Evolutionary conservation across 1,284 basidiomycete genomes (phyloP).

Genomic region (Rhodotorula sp.): DNA sequence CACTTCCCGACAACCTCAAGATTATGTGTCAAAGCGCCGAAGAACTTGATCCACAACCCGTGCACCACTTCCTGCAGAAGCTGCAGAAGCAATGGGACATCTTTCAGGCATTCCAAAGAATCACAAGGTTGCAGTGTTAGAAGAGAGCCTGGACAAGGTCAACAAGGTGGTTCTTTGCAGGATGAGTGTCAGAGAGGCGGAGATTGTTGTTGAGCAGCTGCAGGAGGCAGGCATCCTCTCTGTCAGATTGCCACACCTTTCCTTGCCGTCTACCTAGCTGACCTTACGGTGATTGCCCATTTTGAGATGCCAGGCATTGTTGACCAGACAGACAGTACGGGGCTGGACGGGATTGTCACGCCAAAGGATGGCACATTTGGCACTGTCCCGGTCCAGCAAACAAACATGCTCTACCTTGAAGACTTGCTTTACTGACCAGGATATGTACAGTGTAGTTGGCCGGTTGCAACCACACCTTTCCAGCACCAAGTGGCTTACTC

Average conservation of each 20-base stretch:
- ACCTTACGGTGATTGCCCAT: not conserved
- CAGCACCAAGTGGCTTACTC: too few relatives aligned
- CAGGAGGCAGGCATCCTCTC: slow-evolving; percentile 76
- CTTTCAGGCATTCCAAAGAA: slow-evolving; percentile 70
- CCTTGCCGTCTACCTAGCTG: not conserved
- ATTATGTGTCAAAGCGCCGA: slow-evolving; percentile 86
- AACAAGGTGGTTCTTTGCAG: slow-evolving; percentile 86
- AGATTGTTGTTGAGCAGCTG: slow-evolving; percentile 72
- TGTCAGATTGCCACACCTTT: slow-evolving; percentile 8
- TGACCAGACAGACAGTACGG: slow-evolving; percentile 28
- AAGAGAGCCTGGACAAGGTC: slow-evolving; percentile 72
- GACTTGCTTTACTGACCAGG: slow-evolving; percentile 18
- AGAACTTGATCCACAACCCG: slow-evolving; percentile 70
- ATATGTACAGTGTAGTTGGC: too few relatives aligned
- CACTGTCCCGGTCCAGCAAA: not conserved
- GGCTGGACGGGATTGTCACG: slow-evolving; percentile 3
- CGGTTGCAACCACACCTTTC: too few relatives aligned
- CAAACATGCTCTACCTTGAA: slow-evolving; percentile 1
- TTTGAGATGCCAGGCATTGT: slow-evolving; percentile 35
- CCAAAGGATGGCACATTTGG: not conserved
- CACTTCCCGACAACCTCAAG: slow-evolving; percentile 75
- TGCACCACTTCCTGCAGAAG: slow-evolving; percentile 77
- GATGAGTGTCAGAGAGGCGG: slow-evolving; percentile 83
- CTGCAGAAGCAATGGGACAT: slow-evolving; percentile 94
- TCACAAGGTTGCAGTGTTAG: slow-evolving; percentile 72